These are phyloP conservation scores for Ophiocordyceps camponoti-saundersi DNA, from an alignment of 2,329 filamentous ascomycete species.

Conservation along the genomic window DNA sequence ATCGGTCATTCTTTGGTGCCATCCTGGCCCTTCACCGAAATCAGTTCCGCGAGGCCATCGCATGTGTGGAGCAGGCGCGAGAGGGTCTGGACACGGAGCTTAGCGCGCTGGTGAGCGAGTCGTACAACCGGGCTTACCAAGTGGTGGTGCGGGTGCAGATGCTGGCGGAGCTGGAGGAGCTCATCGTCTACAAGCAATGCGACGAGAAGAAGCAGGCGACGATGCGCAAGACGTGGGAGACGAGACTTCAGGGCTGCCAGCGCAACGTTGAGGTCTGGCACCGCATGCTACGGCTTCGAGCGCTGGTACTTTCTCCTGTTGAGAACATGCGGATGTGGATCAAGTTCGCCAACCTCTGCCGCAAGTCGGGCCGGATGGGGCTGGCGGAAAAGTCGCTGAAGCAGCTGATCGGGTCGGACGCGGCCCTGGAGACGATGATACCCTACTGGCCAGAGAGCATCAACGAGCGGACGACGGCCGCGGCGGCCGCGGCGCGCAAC, in stretches of 20 bases:
- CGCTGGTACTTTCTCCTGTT: conserved; percentile 74
- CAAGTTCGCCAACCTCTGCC: conserved; percentile 95
- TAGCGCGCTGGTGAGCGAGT: conserved; percentile 91
- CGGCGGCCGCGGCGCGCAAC: conserved; percentile 18
- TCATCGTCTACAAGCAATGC: conserved; percentile 94
- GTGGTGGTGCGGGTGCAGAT: conserved; percentile 98
- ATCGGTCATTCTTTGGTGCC: conserved; percentile 93
- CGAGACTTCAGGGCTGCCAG: conserved; percentile 82
- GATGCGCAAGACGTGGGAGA: conserved; percentile 92
- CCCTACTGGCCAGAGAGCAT: conserved; percentile 36
- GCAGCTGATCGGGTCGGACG: conserved; percentile 63
- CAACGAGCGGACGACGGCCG: conserved; percentile 3
- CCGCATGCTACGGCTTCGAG: conserved; percentile 86
- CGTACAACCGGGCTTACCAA: conserved; percentile 91
- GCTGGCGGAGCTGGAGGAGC: conserved; percentile 95
- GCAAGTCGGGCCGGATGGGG: conserved; percentile 87
- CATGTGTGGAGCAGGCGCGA: conserved; percentile 77
- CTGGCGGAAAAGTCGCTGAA: conserved; percentile 91
- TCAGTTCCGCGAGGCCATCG: conserved; percentile 80
- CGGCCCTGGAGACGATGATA: conserved; percentile 41
- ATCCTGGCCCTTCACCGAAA: conserved; percentile 91
- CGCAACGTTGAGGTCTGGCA: conserved; percentile 98
- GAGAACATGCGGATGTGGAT: conserved; percentile 99
- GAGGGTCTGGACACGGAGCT: conserved; percentile 92
- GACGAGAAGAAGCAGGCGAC: conserved; percentile 77